Base-by-base conservation (phyloP, 257 asterid species). In the Salvia rosmarinus region DNA sequence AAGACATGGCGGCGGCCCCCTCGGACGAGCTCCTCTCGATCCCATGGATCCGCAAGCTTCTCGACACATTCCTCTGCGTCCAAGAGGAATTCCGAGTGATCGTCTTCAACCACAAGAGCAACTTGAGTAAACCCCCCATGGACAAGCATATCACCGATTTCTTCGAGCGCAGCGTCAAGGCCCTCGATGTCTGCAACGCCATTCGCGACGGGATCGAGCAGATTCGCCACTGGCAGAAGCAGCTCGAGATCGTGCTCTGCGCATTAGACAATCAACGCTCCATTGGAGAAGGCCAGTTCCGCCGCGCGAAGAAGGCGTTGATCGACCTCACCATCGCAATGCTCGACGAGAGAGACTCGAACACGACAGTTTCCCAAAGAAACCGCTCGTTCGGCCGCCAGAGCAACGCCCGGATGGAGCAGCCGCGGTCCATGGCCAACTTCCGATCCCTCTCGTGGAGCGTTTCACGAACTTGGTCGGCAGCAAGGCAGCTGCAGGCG, bases 21-120 rank as follows among this genome's bases (percentile, higher is more conserved):
- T 61, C 90, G 12, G 79, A 66, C 39, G 93, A 87, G 56, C 60
- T 91, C 6, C 89, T 95, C 52, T 83, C 99, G 0, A 72, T 89
- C 61, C 72, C 85, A 0, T 91, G 99, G 99, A 74, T 95, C 59
- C 85, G 72, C n/a, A 89, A 95, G 82, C 85, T 95, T 21, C 77
- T 91, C 17, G 97, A 89, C 49, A 73, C 79, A 5, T 95, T 89
- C 79, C 83, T 89, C 34, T 77, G 79, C 81, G 81, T 96, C 79
- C 97, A 89, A n/a, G 97, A 88, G 71, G 94, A 89, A n/a, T 95
- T 95, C 83, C 75, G 85, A n/a, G n/a, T n/a, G n/a, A n/a, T n/a
- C n/a, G n/a, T n/a, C n/a, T n/a, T n/a, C n/a, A n/a, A n/a, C n/a
- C n/a, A n/a, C n/a, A n/a, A n/a, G n/a, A n/a, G n/a, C n/a, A n/a